Evolutionary conservation across 495 filamentous ascomycete species (phyloP), one percentile per base, ranked within the genome.

Genomic region (Penicillium antarcticum): DNA sequence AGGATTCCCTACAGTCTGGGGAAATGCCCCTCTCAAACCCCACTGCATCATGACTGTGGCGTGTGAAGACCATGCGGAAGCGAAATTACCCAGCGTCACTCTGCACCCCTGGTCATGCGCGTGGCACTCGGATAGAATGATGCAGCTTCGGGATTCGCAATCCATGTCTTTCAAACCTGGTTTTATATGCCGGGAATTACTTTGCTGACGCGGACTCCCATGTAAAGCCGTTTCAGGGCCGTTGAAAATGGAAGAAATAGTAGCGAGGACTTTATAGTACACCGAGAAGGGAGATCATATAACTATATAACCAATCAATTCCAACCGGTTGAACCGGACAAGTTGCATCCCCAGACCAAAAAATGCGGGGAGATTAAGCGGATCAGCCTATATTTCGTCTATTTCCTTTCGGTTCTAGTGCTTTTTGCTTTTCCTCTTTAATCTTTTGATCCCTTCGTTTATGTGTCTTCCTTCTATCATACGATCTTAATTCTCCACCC

Each of bases 361-460:
- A 56, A 62, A 60, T 63, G 60, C 60, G 60, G 60, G 60, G 60
- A 52, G 31, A 43, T 57, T 55, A 60, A 42, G 53, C 53, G 35
- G 55, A 55, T 55, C 51, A 52, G 51, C 47, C 59, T 60, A 60
- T 49, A 55, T 38, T 51, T 26, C 35, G 23, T 9, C 50, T 57
- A 40, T 39, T 45, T 43, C 45, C 31, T 46, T 51, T 57, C 29
- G 12, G 48, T 47, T 40, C 53, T 51, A 55, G 33, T 37, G 37
- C 49, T 45, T 42, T 56, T 45, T 33, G 13, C n/a, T 18, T 32
- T 42, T 31, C 41, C 32, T 31, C 33, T 14, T 31, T 12, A 24
- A 24, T 45, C 14, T 36, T 34, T 34, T 40, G 12, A 26, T 31
- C n/a, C n/a, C 32, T 29, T 23, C 35, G 16, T n/a, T 26, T 33